Conservation (phyloP, 148 eudicot species). For the Dysphania ambrosioides region DNA sequence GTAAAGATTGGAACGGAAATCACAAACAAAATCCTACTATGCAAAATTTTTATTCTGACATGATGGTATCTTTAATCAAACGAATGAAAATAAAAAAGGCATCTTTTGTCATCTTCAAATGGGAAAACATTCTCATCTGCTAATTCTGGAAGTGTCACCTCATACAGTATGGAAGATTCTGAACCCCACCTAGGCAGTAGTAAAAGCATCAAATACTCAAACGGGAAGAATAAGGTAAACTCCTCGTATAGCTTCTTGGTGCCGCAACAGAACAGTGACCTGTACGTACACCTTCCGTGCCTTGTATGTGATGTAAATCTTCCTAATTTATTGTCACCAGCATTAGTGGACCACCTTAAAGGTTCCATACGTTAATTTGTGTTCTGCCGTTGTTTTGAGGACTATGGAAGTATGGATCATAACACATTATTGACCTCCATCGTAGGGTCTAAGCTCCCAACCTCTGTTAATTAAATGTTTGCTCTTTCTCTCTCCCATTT, state of each 20-base stretch:
- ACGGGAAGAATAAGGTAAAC: slow-evolving; percentile 1
- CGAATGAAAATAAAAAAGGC: not conserved
- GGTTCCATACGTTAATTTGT: not conserved
- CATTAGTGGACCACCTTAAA: slow-evolving; percentile 1
- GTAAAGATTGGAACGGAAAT: slow-evolving; percentile 1
- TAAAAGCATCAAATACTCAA: not conserved
- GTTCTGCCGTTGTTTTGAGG: not conserved
- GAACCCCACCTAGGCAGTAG: slow-evolving; percentile 11
- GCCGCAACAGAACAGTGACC: not conserved
- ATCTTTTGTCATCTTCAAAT: not conserved
- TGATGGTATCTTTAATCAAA: slow-evolving; percentile 10
- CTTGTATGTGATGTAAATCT: not conserved
- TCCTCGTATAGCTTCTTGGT: slow-evolving; percentile 3
- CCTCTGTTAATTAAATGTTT: not conserved
- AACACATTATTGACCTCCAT: not conserved
- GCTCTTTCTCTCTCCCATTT: no score
- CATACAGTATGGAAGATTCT: not conserved
- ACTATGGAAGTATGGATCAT: not conserved
- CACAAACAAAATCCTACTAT: not conserved
- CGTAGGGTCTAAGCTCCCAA: not conserved
- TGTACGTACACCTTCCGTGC: slow-evolving; percentile 18
- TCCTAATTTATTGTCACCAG: not conserved
- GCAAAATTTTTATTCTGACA: not conserved
- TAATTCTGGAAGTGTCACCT: slow-evolving; percentile 6
- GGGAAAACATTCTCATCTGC: slow-evolving; percentile 5